Conservation (phyloP, 768 basidiomycete genomes). For the Suillus fuscotomentosus region DNA sequence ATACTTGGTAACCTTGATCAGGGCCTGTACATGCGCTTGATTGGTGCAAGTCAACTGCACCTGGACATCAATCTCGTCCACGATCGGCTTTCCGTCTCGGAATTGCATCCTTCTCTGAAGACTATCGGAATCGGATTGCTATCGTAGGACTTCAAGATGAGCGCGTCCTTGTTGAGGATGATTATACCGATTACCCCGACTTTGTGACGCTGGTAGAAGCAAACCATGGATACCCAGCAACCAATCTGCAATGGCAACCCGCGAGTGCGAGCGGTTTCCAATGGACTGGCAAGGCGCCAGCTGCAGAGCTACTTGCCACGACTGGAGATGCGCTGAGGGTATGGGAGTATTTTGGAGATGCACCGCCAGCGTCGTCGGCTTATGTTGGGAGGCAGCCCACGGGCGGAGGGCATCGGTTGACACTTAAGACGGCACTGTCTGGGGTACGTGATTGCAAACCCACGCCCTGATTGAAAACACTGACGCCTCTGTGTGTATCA, state of each 20-base stretch:
- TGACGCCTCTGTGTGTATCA: slow-evolving; percentile 23
- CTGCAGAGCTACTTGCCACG: slow-evolving; percentile 85
- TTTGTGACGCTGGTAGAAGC: slow-evolving; percentile 85
- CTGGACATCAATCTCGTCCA: slow-evolving; percentile 68
- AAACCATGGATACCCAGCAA: slow-evolving; percentile 90
- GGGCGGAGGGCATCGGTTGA: slow-evolving; percentile 59
- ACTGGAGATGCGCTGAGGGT: slow-evolving; percentile 92
- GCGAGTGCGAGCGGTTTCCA: slow-evolving; percentile 56
- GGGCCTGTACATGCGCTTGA: slow-evolving; percentile 87
- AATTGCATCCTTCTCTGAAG: slow-evolving; percentile 82
- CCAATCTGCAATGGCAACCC: slow-evolving; percentile 93
- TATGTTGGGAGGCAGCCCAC: slow-evolving; percentile 70
- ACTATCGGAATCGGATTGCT: slow-evolving; percentile 79
- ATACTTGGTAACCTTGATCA: slow-evolving; percentile 31
- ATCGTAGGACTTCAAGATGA: slow-evolving; percentile 82
- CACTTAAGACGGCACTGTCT: slow-evolving; percentile 74
- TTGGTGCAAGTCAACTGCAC: slow-evolving; percentile 83
- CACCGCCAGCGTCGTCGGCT: slow-evolving; percentile 48
- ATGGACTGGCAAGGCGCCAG: slow-evolving; percentile 67
- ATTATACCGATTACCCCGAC: slow-evolving; percentile 80
- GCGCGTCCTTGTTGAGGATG: slow-evolving; percentile 82
- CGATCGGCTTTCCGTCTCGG: slow-evolving; percentile 82
- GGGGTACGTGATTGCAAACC: slow-evolving; percentile 53
- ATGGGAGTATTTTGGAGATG: slow-evolving; percentile 84
- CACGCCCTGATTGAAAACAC: slow-evolving; percentile 6